These are phyloP conservation scores for Arabidopsis suecica DNA, from an alignment of 345 rosid genomes.

Conservation along the genomic window DNA sequence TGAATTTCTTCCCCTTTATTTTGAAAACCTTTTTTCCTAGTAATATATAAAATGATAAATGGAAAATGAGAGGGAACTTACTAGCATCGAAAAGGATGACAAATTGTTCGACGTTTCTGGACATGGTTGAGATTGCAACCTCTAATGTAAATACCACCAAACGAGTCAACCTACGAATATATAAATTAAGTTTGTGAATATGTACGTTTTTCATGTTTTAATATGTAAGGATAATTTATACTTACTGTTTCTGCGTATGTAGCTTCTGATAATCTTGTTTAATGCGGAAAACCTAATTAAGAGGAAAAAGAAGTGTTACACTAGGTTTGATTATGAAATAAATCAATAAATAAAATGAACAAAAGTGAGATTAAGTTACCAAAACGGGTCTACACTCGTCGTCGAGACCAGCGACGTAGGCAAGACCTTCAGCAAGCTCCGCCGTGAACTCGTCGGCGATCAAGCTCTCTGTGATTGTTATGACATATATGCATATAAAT, in stretches of 20 bases:
- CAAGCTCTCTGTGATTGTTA: slow-evolving; percentile 56
- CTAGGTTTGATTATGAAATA: slow-evolving; percentile 14
- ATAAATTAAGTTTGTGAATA: not conserved
- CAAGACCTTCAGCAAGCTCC: slow-evolving; percentile 87
- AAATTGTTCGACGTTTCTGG: slow-evolving; percentile 74
- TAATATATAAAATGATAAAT: not conserved
- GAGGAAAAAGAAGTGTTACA: not conserved
- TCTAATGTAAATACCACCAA: slow-evolving; percentile 91
- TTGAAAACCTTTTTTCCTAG: slow-evolving; percentile 8
- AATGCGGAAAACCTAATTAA: slow-evolving; percentile 88
- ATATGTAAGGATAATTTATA: not conserved
- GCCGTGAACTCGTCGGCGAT: slow-evolving; percentile 99
- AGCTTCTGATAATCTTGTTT: slow-evolving; percentile 90
- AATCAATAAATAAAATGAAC: not conserved
- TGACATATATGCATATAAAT: not conserved
- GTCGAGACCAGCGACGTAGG: slow-evolving; percentile 93
- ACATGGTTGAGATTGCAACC: slow-evolving; percentile 88
- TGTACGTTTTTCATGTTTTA: not conserved
- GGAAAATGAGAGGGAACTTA: slow-evolving; percentile 48
- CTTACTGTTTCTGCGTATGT: slow-evolving; percentile 88
- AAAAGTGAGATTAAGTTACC: slow-evolving; percentile 54
- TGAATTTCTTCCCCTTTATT: slow-evolving; percentile 8
- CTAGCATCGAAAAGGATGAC: slow-evolving; percentile 95
- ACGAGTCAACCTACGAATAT: slow-evolving; percentile 64
- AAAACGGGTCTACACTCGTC: slow-evolving; percentile 90